Evolutionary conservation across 2,329 filamentous ascomycete genomes (phyloP).

Genomic region (Aureobasidium sp.): DNA sequence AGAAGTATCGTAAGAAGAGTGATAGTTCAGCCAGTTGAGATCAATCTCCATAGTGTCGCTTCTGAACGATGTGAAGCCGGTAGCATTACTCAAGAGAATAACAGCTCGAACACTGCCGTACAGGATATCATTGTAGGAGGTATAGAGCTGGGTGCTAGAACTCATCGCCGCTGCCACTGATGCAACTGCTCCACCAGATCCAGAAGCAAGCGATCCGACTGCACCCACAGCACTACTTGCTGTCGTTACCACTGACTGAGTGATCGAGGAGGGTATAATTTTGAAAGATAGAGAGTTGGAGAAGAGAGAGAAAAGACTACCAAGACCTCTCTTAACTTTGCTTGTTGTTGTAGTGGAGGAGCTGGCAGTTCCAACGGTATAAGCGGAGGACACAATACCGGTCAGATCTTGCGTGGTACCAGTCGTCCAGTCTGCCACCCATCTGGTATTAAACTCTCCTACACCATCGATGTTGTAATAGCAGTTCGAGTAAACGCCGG

Average conservation of each 20-base stretch:
- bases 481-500: constrained; percentile 10
- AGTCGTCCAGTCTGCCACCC: neutral
- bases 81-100: constrained; percentile 64
- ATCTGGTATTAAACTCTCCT: constrained; percentile 12
- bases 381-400: constrained; percentile 2
- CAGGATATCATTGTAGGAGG: constrained; percentile 53
- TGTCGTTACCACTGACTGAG: neutral
- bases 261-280: neutral
- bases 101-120: constrained; percentile 63
- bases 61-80: constrained; percentile 57
- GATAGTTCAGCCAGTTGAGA: constrained; percentile 51
- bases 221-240: neutral
- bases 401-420: constrained; percentile 1
- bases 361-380: neutral
- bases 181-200: neutral
- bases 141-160: constrained; percentile 53
- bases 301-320: neutral
- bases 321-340: constrained; percentile 3
- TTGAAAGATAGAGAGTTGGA: neutral
- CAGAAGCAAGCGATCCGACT: neutral
- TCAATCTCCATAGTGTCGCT: constrained; percentile 15
- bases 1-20: constrained; percentile 55
- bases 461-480: constrained; percentile 7
- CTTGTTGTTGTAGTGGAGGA: neutral
- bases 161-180: neutral